Evolutionary conservation across 192 early-diverging fungal genomes (phyloP).

Genomic region (Gigaspora rosea): DNA sequence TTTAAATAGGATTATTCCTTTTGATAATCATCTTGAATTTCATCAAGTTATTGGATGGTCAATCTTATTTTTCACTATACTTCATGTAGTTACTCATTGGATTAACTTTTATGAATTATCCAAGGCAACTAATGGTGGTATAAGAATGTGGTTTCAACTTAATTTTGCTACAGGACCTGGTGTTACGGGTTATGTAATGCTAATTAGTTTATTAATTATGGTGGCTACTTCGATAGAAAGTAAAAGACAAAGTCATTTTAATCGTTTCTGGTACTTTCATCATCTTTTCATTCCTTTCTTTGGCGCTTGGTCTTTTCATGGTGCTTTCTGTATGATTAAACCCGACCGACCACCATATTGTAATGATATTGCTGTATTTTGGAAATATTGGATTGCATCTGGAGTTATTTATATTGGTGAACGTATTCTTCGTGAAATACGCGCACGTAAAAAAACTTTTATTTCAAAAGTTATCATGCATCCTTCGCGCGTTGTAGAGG

Average conservation of each 20-base stretch:
- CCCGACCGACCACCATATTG: constrained; percentile 45
- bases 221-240: constrained; percentile 55
- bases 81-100: constrained; percentile 65
- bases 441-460: constrained; percentile 56
- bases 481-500: constrained; percentile 69
- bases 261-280: constrained; percentile 80
- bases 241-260: constrained; percentile 63
- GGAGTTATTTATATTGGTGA: constrained; percentile 63
- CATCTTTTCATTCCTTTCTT: constrained; percentile 73
- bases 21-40: constrained; percentile 74
- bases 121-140: constrained; percentile 7
- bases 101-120: constrained; percentile 51
- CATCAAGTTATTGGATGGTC: constrained; percentile 73
- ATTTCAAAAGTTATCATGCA: constrained; percentile 76
- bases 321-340: constrained; percentile 55
- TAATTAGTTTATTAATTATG: constrained; percentile 64
- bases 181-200: constrained; percentile 71
- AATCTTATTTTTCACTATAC: constrained; percentile 58
- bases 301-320: constrained; percentile 70
- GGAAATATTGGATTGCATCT: constrained; percentile 62
- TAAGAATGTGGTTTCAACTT: constrained; percentile 37
- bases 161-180: constrained; percentile 54
- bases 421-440: constrained; percentile 59
- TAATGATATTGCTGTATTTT: constrained; percentile 49
- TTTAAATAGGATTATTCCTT: constrained; percentile 60